Evolutionary conservation across 179 eudicot species (phyloP), one percentile per base, ranked within the genome.

Genomic region (Pouteria campechiana): DNA sequence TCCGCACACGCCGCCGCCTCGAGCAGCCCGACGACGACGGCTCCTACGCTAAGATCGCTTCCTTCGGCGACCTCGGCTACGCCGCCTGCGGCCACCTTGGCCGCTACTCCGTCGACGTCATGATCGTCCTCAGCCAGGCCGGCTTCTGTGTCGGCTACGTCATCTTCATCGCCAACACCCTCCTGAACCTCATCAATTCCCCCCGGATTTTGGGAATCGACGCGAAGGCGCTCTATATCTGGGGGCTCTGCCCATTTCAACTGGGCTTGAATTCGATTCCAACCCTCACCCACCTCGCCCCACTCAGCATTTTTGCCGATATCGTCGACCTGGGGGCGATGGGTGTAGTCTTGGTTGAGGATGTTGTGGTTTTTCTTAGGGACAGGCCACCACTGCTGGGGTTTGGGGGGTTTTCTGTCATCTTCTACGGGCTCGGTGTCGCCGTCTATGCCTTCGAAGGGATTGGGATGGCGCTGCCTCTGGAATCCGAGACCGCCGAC

Each of bases 301-400:
- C 98, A 30, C 48, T 90, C 55, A 90, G 98, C 57, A 90, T 90
- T 3, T 90, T 90, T 45, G 98, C 98, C 9, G 96, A 90, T 58
- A 54, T 90, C n/a, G 81, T 90, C 0, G 94, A 90, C 53, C 36
- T 90, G 43, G 96, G 80, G 2, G 81, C 98, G 0, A 86, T 90
- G 96, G 90, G 80, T 5, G 81, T 82, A 2, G 98, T 90, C 3
- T 72, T 86, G 74, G 76, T 68, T 0, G 61, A 86, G 29, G 98
- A 90, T 37, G 60, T 55, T 0, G 1, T 63, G 37, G 56, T 69
- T 16, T 71, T 65, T 23, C 10, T 70, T 14, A 44, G 64, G 3
- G 40, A 57, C 18, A 66, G 61, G 61, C 79, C 88, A 0, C 48
- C 17, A 27, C 47, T 76, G 5, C 61, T 60, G 27, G 75, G 82